Evolutionary conservation across 176 grass and related monocot species (phyloP), one percentile per base, ranked within the genome.

Genomic region (Echinochloa phyllopogon): DNA sequence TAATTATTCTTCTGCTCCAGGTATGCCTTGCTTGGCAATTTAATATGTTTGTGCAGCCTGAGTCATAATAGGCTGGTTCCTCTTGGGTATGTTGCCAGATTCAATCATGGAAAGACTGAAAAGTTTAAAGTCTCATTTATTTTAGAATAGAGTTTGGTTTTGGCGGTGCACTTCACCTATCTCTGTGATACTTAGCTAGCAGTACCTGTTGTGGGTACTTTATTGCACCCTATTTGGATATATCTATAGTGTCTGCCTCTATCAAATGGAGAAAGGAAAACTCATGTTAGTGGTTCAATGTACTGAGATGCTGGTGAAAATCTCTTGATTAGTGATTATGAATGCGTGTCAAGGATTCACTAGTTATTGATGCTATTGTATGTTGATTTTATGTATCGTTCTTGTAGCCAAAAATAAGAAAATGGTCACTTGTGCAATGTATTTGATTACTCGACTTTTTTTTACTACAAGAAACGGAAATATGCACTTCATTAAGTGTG

Each of bases 1-100:
- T 95, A 92, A 89, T 95, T 92, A 95, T 95, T 90, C 93, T 95
- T 95, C 87, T 90, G 77, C 90, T 78, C 75, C 75, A 95, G 93
- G 93, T 95, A 95, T 90, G 89, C 84, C 50, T 90, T 89, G 78
- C 75, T 88, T 85, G 84, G 83, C 64, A 83, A 75, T 86, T 88
- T 81, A 69, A 75, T 85, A 83, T 87, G 78, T 63, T 47, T 83
- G 62, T 83, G 85, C 56, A 48, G 55, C 78, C 64, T 86, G 42
- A 29, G 69, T 82, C 58, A 40, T 82, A 16, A 52, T 68, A 59
- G 73, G 60, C 49, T 85, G 79, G 67, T 79, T 41, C 17, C 24
- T 88, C 50, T 27, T 85, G 89, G 84, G 75, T 78, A 83, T 82
- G 45, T 45, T 76, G 52, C 60, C 63, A 56, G 77, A 74, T 86